phyloP scores from a whole-genome alignment of 2,329 filamentous ascomycete genomes.

The Alternaria angustiovoidea region DNA sequence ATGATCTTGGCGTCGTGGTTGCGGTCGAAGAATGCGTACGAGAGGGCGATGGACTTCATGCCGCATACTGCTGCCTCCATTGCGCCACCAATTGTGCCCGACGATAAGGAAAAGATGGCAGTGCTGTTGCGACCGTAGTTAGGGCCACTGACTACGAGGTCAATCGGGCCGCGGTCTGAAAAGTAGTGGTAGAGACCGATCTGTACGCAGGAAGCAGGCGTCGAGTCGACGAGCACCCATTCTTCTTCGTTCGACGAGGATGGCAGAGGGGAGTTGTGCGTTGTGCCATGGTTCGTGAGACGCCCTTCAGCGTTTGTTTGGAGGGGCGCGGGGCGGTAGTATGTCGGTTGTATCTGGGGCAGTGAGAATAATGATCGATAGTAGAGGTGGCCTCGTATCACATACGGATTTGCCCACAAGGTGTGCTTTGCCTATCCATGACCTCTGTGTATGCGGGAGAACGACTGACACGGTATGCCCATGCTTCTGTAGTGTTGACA shows the following conservation, averaged over 20 bases:
- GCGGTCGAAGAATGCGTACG: conserved; percentile 86
- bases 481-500: conserved; percentile 61
- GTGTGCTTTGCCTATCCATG: conserved; percentile 98
- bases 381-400: not conserved
- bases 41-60: conserved; percentile 75
- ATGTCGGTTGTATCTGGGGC: conserved; percentile 71
- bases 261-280: conserved; percentile 44
- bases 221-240: conserved; percentile 61
- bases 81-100: conserved; percentile 60
- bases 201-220: conserved; percentile 60
- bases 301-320: conserved; percentile 49
- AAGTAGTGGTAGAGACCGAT: conserved; percentile 60
- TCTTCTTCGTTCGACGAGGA: conserved; percentile 50
- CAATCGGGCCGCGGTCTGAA: conserved; percentile 53
- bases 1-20: conserved; percentile 87
- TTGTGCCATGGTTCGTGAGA: conserved; percentile 50
- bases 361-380: not conserved
- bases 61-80: conserved; percentile 60
- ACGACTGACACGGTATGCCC: conserved; percentile 92
- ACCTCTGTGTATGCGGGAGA: conserved; percentile 88
- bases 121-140: conserved; percentile 62
- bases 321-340: conserved; percentile 75
- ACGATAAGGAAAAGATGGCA: conserved; percentile 59
- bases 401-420: conserved; percentile 81
- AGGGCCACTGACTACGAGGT: conserved; percentile 59